Evolutionary conservation across 495 filamentous ascomycete species (phyloP).

Genomic region (Penicillium goetzii): DNA sequence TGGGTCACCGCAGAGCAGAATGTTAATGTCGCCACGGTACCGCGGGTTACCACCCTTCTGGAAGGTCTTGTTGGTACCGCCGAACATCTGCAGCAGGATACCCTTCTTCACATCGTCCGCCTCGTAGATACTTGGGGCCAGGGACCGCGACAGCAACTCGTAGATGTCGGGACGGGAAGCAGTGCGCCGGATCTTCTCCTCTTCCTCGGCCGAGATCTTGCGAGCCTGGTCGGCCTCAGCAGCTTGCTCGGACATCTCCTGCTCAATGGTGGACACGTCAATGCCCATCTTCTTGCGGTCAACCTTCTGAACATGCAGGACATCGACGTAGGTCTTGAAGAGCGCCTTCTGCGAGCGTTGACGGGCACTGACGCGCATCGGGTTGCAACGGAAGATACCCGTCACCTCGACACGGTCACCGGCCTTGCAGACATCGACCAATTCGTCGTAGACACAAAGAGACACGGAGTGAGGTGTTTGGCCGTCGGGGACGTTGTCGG

Average conservation of each 20-base stretch:
- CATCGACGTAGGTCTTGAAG: slow-evolving; percentile 98
- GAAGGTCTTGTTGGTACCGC: slow-evolving; percentile 98
- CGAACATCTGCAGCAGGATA: slow-evolving; percentile 93
- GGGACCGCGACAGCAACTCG: slow-evolving; percentile 85
- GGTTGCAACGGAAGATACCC: slow-evolving; percentile 92
- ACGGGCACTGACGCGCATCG: slow-evolving; percentile 92
- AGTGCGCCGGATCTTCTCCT: slow-evolving; percentile 83
- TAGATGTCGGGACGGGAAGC: slow-evolving; percentile 87
- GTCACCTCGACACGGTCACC: slow-evolving; percentile 96
- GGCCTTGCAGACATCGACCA: slow-evolving; percentile 96
- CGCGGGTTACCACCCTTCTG: slow-evolving; percentile 93
- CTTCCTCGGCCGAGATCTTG: slow-evolving; percentile 87
- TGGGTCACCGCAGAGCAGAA: slow-evolving; percentile 94
- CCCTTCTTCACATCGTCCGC: slow-evolving; percentile 99
- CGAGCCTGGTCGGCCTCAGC: slow-evolving; percentile 78
- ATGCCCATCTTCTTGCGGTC: slow-evolving; percentile 92
- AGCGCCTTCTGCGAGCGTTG: slow-evolving; percentile 90
- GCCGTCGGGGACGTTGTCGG: slow-evolving; percentile 89
- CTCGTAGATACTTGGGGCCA: slow-evolving; percentile 95
- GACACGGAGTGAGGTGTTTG: slow-evolving; percentile 98
- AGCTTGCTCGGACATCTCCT: slow-evolving; percentile 76
- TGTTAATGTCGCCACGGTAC: slow-evolving; percentile 96
- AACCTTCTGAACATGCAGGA: slow-evolving; percentile 92
- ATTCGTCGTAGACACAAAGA: slow-evolving; percentile 93
- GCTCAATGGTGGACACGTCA: slow-evolving; percentile 86